Percentiles rank a stretch among this genome's conserved stretches.
Conservation (phyloP, 345 rosid species). For the Hibiscus tridactylites region DNA sequence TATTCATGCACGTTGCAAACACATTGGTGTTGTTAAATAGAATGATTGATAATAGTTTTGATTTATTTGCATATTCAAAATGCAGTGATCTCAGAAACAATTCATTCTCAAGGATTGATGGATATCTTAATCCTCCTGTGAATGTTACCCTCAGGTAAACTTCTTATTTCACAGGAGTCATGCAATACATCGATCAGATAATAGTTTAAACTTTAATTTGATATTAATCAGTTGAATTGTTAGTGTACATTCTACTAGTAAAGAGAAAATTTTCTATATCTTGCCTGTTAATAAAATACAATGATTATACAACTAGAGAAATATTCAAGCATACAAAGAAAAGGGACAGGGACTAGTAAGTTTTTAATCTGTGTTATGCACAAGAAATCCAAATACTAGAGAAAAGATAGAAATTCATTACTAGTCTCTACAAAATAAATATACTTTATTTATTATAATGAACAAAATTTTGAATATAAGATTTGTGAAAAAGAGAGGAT, state of each 20-base stretch:
- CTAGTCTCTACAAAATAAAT: neutral
- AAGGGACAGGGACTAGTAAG: neutral
- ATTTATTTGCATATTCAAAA: neutral
- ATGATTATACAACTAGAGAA: neutral
- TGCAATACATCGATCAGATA: neutral
- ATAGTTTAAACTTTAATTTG: no score
- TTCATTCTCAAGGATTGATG: conserved; percentile 45
- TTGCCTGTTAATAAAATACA: neutral
- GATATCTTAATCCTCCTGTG: conserved; percentile 51
- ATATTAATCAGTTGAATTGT: no score
- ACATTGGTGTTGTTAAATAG: neutral
- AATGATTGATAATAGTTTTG: neutral
- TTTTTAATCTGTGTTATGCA: neutral
- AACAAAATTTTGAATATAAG: neutral
- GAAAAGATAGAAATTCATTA: neutral
- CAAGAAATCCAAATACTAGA: neutral
- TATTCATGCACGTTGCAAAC: neutral
- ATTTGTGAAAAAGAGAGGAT: neutral
- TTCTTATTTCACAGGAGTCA: neutral
- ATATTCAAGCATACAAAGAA: neutral
- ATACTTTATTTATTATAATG: neutral
- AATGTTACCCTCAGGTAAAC: conserved; percentile 76
- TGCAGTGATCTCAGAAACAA: conserved; percentile 83
- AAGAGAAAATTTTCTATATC: neutral
- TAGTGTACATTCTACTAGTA: neutral